Evolutionary conservation across 768 basidiomycete genomes (phyloP).

Genomic region (Termitomyces sp.): DNA sequence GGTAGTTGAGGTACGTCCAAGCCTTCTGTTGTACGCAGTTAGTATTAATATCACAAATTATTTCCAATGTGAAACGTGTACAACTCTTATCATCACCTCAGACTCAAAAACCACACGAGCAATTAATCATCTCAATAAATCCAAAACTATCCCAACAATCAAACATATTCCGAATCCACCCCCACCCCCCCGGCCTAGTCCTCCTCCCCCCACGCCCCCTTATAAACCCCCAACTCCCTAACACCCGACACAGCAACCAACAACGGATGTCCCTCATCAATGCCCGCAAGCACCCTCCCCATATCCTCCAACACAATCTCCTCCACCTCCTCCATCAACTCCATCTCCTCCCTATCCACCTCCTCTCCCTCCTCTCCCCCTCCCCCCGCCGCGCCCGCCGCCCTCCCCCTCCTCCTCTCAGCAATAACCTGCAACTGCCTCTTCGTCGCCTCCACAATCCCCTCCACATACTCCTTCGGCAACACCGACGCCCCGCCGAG

Average conservation of each 20-base stretch:
- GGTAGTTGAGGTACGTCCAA: no score
- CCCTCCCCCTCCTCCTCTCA: conserved; percentile 59
- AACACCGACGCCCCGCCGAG: conserved; percentile 54
- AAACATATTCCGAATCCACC: conserved; percentile 28
- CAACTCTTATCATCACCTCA: no score
- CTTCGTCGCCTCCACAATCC: conserved; percentile 66
- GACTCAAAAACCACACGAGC: no score
- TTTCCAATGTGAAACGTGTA: no score
- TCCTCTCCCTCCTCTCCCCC: conserved; percentile 14
- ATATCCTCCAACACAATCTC: conserved; percentile 82
- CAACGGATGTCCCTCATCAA: conserved; percentile 62
- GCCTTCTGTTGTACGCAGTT: no score
- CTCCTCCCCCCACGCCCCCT: conserved; percentile 45
- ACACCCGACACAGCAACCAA: conserved; percentile 71
- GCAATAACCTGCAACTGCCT: conserved; percentile 67
- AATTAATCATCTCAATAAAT: no score
- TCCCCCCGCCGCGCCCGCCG: conserved; percentile 27
- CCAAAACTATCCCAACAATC: no score
- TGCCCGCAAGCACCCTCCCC: conserved; percentile 52
- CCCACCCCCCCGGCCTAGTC: conserved; percentile 7
- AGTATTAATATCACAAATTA: no score
- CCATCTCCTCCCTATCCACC: conserved; percentile 61
- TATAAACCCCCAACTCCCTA: conserved; percentile 62
- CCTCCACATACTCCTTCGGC: conserved; percentile 48
- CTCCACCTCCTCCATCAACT: conserved; percentile 77